Base-by-base conservation (phyloP, 768 basidiomycete genomes). In the Tephrocybe sp. region DNA sequence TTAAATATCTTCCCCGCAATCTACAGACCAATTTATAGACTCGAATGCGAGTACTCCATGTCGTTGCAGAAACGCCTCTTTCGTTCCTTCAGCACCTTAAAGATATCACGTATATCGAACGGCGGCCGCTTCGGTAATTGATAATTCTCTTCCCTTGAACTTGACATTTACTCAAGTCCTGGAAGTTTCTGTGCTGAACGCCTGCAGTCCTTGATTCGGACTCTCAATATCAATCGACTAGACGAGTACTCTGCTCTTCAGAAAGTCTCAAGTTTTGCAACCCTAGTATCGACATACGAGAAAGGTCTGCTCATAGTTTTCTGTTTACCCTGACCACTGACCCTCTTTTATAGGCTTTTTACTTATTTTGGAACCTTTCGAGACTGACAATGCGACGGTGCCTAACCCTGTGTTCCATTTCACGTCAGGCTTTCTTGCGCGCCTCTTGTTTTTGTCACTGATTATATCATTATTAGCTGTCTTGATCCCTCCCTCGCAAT, bases 321-420 rank as follows among this genome's bases (percentile, higher is more conserved):
- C 35, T 41, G 16, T 32, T 26, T 36, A 17, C 34, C 48, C 30
- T 33, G 22, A 20, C 16, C 23, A 8, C 17, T 51, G 33, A 57
- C 7, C 19, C 43, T 48, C 35, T 33, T 47, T 20, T 19, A 49
- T 46, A 95, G 96, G 97, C 4, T 99, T 99, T 69, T 72, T 98
- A 16, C 85, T 99, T 45, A 98, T 99, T 51, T 77, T 99, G 14
- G 97, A 99, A 64, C 97, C 97, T 0, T 99, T 94, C 60, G 97
- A 99, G 70, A 98, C 97, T 4, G 97, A 99, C 48, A 94, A 90
- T 67, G 95, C 97, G 12, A 98, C 96, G 1, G 94, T 98, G 5
- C 96, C 97, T 13, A 99, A 99, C 70, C 97, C 97, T 1, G 85
- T 99, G 34, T 98, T 99, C 67, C 97, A 98, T 67, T 88, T 98